A percentile compares a stretch with the other conserved stretches of the same genome.
Evolutionary conservation across 257 asterid species (phyloP).

Genomic region (Solanum piurae): DNA sequence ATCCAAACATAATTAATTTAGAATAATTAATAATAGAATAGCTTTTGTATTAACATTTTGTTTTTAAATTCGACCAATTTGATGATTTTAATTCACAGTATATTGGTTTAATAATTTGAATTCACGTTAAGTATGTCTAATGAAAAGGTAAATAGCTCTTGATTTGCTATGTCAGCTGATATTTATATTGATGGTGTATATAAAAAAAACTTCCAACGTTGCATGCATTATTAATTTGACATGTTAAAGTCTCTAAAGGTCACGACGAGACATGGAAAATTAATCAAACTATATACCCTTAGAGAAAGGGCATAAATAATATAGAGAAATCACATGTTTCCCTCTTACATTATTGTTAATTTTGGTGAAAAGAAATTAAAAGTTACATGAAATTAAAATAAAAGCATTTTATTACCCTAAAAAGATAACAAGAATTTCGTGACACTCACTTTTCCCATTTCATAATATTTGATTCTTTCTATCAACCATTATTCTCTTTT

Average conservation of each 20-base stretch:
- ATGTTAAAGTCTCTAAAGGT: conserved; percentile 16
- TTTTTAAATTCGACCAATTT: not conserved
- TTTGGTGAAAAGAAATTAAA: conserved; percentile 12
- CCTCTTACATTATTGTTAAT: conserved; percentile 4
- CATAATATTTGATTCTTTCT: not conserved
- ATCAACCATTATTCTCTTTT: not conserved
- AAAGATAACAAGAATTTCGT: conserved; percentile 51
- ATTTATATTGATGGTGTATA: not conserved
- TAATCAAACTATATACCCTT: not conserved
- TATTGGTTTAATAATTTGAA: not conserved
- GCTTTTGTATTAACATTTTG: not conserved
- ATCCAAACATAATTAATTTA: not conserved
- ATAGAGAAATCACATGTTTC: conserved; percentile 42
- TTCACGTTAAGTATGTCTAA: too few relatives aligned
- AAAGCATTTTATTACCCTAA: conserved; percentile 9
- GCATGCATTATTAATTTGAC: conserved; percentile 17
- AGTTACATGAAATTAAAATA: not conserved
- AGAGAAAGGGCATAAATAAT: not conserved
- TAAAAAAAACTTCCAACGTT: not conserved
- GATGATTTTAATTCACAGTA: not conserved
- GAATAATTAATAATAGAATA: not conserved
- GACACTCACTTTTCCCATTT: conserved; percentile 7
- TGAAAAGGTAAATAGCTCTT: not conserved
- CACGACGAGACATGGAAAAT: not conserved
- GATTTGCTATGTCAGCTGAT: not conserved